Evolutionary conservation across 78 protist species (phyloP), one percentile per base, ranked within the genome.

Genomic region (Speleostelium caveatum): DNA sequence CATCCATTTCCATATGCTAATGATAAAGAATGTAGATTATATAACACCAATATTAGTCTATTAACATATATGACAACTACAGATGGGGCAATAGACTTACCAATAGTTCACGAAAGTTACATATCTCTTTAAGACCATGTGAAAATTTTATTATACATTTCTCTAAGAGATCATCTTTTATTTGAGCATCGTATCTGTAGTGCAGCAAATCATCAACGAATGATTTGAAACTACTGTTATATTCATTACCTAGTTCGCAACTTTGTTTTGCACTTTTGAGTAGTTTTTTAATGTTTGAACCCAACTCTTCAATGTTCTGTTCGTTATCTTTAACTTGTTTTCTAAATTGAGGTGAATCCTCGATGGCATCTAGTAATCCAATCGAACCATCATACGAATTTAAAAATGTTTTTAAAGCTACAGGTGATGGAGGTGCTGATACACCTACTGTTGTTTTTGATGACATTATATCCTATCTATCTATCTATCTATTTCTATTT

Each of bases 311-410:
- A n/a, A 83, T 83, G 26, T 49, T 69, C 3, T 38, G 69, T 41
- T 83, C 90, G 2, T 76, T 83, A 42, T 83, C 90, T 69, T 83
- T 83, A 8, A 83, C 8, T 55, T 83, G 90, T 38, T 83, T 83
- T 69, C 78, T 67, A 39, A 83, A 83, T 30, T 69, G 90, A 5
- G 90, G 90, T 22, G 90, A 83, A 59, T 83, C 90, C 38, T 83
- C 90, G 10, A 83, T 36, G 1, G 90, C 51, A 4, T 83, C 90
- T 35, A 39, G 28, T 39, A 83, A 69, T 12, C 45, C 72, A 22
- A 83, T 83, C 22, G 71, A 68, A 22, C 90, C 90, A 24, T 69
- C 90, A 51, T 51, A 83, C 26, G 77, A 51, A 60, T 83, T 69
- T 32, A 83, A 56, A 69, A 58, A 83, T 55, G 53, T 72, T 69